A percentile compares a stretch with the other conserved stretches of the same genome.
phyloP scores from a whole-genome alignment of 1,284 basidiomycete species.

The Ustanciosporium gigantosporum region DNA sequence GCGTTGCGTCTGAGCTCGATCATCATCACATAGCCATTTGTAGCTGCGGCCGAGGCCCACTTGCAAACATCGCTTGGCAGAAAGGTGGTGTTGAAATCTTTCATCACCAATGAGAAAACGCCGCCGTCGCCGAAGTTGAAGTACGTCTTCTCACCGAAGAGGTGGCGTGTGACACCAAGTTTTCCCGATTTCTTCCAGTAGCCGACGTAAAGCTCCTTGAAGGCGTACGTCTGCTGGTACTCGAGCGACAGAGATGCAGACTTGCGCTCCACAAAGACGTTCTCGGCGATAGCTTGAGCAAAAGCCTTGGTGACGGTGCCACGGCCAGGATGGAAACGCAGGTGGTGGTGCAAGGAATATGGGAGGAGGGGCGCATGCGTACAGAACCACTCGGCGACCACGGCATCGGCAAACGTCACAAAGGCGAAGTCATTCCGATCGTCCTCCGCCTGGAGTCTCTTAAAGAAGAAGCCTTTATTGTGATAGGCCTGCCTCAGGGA shows the following conservation, averaged over 20 bases:
- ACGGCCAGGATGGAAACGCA: not conserved
- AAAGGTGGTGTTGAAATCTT: constrained; percentile 7
- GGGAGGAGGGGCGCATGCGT: not conserved
- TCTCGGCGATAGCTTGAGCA: constrained; percentile 10
- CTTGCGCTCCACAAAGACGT: too few species aligned
- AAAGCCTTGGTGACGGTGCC: constrained; percentile 3
- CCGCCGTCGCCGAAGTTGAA: not conserved
- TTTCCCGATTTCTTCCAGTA: constrained; percentile 4
- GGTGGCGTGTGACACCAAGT: constrained; percentile 3
- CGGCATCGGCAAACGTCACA: constrained; percentile 7
- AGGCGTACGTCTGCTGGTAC: not conserved
- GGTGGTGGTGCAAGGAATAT: not conserved
- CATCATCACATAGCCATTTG: too few species aligned
- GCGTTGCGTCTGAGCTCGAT: too few species aligned
- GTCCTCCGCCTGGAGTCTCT: not conserved
- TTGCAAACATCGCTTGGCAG: constrained; percentile 13
- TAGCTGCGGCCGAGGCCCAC: not conserved
- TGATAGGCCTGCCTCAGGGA: too few species aligned
- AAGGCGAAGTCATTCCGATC: constrained; percentile 1
- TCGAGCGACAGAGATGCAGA: too few species aligned
- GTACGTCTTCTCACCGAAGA: not conserved
- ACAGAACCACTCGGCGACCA: constrained; percentile 17
- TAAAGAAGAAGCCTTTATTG: constrained; percentile 23
- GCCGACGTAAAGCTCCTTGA: constrained; percentile 1
- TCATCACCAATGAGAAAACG: not conserved